Evolutionary conservation across 78 protist genomes (phyloP), one percentile per base, ranked within the genome.

Genomic region (Monosiga brevicollis): DNA sequence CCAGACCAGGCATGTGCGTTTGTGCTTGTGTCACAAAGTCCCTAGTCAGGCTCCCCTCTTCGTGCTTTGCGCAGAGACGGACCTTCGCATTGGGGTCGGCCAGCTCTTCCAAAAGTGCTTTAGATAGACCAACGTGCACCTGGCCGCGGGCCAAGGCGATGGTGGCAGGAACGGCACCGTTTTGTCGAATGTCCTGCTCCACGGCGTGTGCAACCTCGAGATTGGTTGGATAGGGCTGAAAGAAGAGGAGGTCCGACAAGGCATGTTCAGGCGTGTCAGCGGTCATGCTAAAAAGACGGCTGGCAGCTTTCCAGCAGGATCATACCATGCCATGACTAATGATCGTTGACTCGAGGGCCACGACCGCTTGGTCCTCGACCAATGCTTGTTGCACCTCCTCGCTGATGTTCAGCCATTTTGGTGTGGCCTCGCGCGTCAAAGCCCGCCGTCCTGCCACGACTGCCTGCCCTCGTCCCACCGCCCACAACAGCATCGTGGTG

Each of bases 131-230:
- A 25, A 84, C 82, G 42, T 34, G 79, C 81, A 91, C 80, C 77
- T 0, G 6, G 35, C 95, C 98, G 29, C 89, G 82, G 29, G 93
- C 20, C 40, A 92, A 1, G 80, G 90, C 95, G 34, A 98, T 92
- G 1, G 99, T 98, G 10, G 99, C 99, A 0, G 99, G 99, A 23
- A 94, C 87, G 24, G 97, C 98, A 22, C 99, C 99, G 1, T 35
- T 71, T 26, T 24, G 40, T 25, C 98, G 84, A 2, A 98, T 86
- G 24, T 85, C 80, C 11, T 49, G 78, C 83, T 95, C 98, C 1
- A 96, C 96, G 0, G 22, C 86, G 11, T 9, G 70, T 23, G 96
- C 99, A 0, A 92, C 89, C 40, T 88, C 84, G 35, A 89, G 37
- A 80, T 97, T 95, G 25, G 87, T 71, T 2, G 98, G 98, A 77